phyloP scores from a whole-genome alignment of 73 alveolate species.

The Loxodes magnus region DNA sequence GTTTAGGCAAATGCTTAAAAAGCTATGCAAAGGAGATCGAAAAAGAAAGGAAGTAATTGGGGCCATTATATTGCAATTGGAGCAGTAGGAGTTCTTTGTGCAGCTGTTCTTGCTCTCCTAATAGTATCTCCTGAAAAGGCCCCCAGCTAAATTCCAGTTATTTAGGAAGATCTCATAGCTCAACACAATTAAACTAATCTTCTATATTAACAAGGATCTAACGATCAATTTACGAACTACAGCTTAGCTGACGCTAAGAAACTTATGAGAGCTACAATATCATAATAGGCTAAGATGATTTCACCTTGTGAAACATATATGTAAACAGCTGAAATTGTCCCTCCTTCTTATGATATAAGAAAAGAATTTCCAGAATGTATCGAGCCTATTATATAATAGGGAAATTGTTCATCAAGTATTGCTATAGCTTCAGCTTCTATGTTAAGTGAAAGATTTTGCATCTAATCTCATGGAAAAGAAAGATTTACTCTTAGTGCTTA shows the following conservation, averaged over 20 bases:
- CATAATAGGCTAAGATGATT: neutral
- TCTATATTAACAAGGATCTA: neutral
- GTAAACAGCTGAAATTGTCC: neutral
- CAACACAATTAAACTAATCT: neutral
- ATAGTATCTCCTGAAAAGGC: neutral
- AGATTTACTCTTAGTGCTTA: constrained; percentile 16
- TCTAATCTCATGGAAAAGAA: constrained; percentile 11
- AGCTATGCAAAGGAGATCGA: constrained; percentile 1
- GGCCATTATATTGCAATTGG: neutral
- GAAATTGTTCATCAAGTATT: constrained; percentile 57
- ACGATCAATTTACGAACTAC: constrained; percentile 1
- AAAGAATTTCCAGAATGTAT: constrained; percentile 35
- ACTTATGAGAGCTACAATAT: neutral
- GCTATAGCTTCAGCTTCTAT: constrained; percentile 52
- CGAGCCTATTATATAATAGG: constrained; percentile 25
- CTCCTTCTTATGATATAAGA: constrained; percentile 15
- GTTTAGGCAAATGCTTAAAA: no score
- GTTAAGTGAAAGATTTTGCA: constrained; percentile 51
- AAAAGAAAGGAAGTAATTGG: neutral
- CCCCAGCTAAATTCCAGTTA: neutral
- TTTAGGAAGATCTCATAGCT: neutral
- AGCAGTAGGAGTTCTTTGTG: neutral
- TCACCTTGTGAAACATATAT: neutral
- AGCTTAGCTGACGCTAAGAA: constrained; percentile 1
- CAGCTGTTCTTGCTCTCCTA: neutral